A percentile compares a stretch with the other conserved stretches of the same genome.
These are phyloP conservation scores for Venturiaceae sp. DNA, from an alignment of 2,329 filamentous ascomycete species.

Conservation along the genomic window DNA sequence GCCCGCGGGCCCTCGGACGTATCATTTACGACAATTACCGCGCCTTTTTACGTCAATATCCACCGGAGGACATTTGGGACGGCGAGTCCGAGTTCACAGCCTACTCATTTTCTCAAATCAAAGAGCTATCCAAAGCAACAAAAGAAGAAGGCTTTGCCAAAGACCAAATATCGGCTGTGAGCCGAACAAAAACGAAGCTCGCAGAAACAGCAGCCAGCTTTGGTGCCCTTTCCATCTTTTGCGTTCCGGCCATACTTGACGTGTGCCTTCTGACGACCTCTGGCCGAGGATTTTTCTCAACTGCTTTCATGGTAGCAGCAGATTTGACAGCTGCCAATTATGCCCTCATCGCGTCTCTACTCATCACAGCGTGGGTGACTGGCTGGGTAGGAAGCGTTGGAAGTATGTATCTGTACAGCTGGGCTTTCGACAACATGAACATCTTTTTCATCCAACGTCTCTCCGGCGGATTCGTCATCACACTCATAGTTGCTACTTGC, in stretches of 20 bases:
- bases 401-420: not conserved
- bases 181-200: not conserved
- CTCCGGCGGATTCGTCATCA: not conserved
- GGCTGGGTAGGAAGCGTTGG: constrained; percentile 1
- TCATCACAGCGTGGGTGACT: not conserved
- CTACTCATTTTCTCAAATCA: not conserved
- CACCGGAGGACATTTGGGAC: not conserved
- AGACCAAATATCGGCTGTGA: not conserved
- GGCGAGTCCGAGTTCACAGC: not conserved
- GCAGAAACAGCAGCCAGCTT: not conserved
- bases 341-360: not conserved
- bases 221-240: constrained; percentile 2
- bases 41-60: not conserved
- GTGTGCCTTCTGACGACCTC: not conserved
- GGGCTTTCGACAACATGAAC: not conserved
- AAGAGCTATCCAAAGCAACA: not conserved
- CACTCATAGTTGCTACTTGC: not conserved
- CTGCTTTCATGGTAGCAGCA: not conserved
- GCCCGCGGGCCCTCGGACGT: not conserved
- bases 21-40: constrained; percentile 1
- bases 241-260: constrained; percentile 1
- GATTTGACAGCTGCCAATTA: not conserved
- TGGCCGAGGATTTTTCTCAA: not conserved
- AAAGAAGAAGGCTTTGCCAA: not conserved
- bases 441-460: constrained; percentile 3